These are phyloP conservation scores for Dryas alaskensis DNA, from an alignment of 306 rosid species.

Conservation along the genomic window DNA sequence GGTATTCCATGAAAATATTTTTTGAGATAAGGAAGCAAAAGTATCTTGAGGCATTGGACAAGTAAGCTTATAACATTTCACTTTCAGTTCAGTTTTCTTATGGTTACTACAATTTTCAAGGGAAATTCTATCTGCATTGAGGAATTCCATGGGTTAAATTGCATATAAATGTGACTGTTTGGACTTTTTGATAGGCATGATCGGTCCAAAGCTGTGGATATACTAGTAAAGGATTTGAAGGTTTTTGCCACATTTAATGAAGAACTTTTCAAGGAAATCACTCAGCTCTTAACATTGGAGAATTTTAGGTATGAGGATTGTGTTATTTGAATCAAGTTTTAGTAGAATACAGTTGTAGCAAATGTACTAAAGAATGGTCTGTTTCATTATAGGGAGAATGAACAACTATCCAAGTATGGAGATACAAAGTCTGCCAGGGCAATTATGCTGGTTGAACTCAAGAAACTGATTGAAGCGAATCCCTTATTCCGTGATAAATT, in stretches of 20 bases:
- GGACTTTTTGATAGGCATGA: constrained; percentile 66
- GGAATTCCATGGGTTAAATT: constrained; percentile 13
- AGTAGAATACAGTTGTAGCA: constrained; percentile 7
- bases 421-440: constrained; percentile 96
- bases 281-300: constrained; percentile 90
- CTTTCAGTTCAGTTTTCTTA: not conserved
- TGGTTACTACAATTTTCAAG: not conserved
- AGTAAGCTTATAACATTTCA: constrained; percentile 53
- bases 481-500: constrained; percentile 93
- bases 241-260: constrained; percentile 89
- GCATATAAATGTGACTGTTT: constrained; percentile 16
- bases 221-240: constrained; percentile 84
- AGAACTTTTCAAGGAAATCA: constrained; percentile 91
- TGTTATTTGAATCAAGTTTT: not conserved
- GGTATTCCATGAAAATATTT: constrained; percentile 97
- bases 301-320: constrained; percentile 63
- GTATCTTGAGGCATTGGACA: constrained; percentile 93
- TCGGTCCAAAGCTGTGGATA: constrained; percentile 87
- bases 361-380: constrained; percentile 19
- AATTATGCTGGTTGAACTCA: constrained; percentile 96
- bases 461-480: constrained; percentile 95
- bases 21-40: constrained; percentile 99
- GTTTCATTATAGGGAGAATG: constrained; percentile 66
- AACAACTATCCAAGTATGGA: constrained; percentile 94
- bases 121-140: constrained; percentile 9